A percentile compares a stretch with the other conserved stretches of the same genome.
Evolutionary conservation across 768 basidiomycete genomes (phyloP).

Genomic region (Gyrodon lividus): DNA sequence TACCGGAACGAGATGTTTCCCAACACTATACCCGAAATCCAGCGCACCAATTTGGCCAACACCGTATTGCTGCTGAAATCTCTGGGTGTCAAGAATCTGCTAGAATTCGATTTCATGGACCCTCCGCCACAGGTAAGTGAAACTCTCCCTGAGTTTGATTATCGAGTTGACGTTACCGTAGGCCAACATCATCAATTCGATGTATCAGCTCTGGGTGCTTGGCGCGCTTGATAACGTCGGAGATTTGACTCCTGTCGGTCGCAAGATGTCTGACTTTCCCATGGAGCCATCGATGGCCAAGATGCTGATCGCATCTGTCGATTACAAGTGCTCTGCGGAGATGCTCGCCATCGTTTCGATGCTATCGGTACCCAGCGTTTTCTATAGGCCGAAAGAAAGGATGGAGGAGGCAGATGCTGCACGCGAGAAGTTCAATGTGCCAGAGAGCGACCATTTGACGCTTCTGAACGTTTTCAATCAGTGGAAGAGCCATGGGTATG

Average conservation of each 20-base stretch:
- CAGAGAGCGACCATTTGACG: conserved; percentile 96
- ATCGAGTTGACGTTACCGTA: conserved; percentile 28
- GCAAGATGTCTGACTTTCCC: conserved; percentile 99
- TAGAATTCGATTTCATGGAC: conserved; percentile 99
- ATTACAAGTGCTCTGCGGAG: conserved; percentile 89
- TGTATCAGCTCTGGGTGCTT: conserved; percentile 99
- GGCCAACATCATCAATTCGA: conserved; percentile 97
- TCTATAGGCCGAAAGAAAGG: conserved; percentile 95
- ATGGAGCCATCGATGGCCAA: conserved; percentile 99
- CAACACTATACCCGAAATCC: conserved; percentile 97
- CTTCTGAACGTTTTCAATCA: conserved; percentile 95
- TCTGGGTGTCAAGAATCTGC: conserved; percentile 91
- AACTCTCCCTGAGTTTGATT: neutral
- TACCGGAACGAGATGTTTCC: conserved; percentile 94
- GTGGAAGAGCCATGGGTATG: conserved; percentile 94
- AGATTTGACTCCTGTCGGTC: conserved; percentile 88
- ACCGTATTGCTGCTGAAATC: conserved; percentile 94
- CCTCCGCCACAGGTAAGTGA: conserved; percentile 90
- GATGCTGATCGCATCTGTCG: conserved; percentile 91
- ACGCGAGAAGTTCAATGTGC: conserved; percentile 97
- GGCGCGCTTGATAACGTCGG: conserved; percentile 97
- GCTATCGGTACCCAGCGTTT: conserved; percentile 97
- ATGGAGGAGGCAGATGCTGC: conserved; percentile 98
- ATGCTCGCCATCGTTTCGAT: conserved; percentile 99
- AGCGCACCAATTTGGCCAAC: conserved; percentile 95